Conservation (phyloP, 1,284 basidiomycete genomes). For the Phellopilus nigrolimitatus region DNA sequence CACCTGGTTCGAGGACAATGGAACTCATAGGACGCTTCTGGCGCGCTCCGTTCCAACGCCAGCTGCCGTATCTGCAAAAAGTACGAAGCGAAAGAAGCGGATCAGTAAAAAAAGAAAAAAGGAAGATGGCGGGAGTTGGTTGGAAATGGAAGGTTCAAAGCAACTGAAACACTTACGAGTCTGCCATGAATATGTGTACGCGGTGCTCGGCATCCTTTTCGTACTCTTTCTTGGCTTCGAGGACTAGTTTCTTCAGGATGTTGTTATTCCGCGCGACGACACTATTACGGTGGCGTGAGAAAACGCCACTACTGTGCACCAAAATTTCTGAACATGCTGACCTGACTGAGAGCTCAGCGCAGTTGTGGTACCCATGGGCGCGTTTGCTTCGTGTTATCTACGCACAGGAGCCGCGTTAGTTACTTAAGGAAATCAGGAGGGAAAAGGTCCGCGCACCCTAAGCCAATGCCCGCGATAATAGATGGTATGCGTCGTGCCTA, state of each 20-base stretch:
- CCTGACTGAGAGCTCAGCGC: constrained; percentile 75
- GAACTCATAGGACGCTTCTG: constrained; percentile 85
- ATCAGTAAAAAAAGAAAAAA: constrained; percentile 13
- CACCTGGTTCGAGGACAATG: constrained; percentile 77
- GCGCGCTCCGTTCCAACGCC: constrained; percentile 82
- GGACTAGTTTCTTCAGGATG: constrained; percentile 75
- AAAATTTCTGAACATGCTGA: constrained; percentile 27
- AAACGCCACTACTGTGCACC: constrained; percentile 22
- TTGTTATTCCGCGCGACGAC: constrained; percentile 82
- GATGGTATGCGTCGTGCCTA: constrained; percentile 81
- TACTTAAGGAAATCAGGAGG: constrained; percentile 10
- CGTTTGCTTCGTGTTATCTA: constrained; percentile 77
- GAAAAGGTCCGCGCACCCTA: constrained; percentile 44
- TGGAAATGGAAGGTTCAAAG: constrained; percentile 16
- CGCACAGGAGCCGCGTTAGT: constrained; percentile 20
- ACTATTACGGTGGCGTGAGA: constrained; percentile 34
- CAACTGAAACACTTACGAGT: constrained; percentile 54
- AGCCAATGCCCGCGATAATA: constrained; percentile 85
- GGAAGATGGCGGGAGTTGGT: constrained; percentile 11
- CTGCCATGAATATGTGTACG: constrained; percentile 81
- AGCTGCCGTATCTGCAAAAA: constrained; percentile 60
- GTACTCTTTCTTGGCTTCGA: constrained; percentile 81
- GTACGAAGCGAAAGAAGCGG: constrained; percentile 26
- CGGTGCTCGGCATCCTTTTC: constrained; percentile 84
- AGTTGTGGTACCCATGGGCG: constrained; percentile 66